Base-by-base conservation (phyloP, 805 yeast genomes). In the Millerozyma acaciae region DNA sequence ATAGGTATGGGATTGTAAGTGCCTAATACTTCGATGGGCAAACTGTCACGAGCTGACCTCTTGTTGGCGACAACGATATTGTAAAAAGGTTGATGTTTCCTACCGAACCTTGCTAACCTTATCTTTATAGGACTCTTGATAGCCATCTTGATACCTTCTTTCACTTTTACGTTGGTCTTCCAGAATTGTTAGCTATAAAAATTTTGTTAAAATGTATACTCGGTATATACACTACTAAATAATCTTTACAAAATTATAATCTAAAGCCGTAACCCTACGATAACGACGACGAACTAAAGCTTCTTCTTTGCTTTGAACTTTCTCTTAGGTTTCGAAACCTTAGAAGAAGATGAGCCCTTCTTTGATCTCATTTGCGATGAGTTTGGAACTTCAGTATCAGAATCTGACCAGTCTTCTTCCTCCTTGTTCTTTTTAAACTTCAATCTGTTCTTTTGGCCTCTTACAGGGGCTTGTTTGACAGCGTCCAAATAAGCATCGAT, bases 21-120 rank as follows among this genome's bases (percentile, higher is more conserved):
- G 19, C 98, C 98, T 42, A 93, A 62, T 8, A 93, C 98, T 60
- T 93, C 98, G 28, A 93, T 80, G 8, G 98, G 98, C 45, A 84
- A 74, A 34, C 78, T 78, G 57, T 86, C 88, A 46, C 95, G 72
- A n/a, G 87, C 93, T n/a, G 79, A 70, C 38, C 70, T 65, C 34
- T 78, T 75, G 43, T 81, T 78, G 4, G 95, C 77, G 9, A 90
- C 96, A 9, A 90, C 96, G 34, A 93, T 88, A 60, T 93, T 93
- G 67, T 87, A 93, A 3, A 84, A 68, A 0, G 98, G 98, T 41
- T 77, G 80, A 57, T 82, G 81, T 47, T 73, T 80, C 57, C 97
- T 78, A 21, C 98, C 98, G 62, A 90, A 88, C 43, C 97, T 72
- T 30, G 97, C 95, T 38, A 93, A 69, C 54, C 97, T 76, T 52